These are phyloP conservation scores for Spizellomyces sp. DNA, from an alignment of 192 early-diverging fungal species.

Conservation along the genomic window DNA sequence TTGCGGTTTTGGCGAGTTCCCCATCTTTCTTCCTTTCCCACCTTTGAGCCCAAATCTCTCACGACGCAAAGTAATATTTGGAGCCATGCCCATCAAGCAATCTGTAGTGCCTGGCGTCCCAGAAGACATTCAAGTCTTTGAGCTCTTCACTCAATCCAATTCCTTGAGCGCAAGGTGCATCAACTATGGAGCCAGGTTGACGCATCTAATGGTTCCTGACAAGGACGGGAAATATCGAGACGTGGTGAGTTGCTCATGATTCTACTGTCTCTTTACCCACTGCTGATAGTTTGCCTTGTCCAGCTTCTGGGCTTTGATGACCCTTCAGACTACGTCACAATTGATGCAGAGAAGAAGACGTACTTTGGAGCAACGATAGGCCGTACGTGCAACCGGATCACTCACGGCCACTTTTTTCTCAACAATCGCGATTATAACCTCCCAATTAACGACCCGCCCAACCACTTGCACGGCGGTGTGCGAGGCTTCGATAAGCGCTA, in stretches of 20 bases:
- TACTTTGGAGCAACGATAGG: constrained; percentile 83
- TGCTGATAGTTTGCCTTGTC: neutral
- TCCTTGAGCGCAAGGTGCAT: neutral
- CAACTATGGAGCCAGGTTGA: constrained; percentile 64
- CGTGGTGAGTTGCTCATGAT: constrained; percentile 39
- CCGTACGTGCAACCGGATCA: constrained; percentile 74
- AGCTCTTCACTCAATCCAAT: neutral
- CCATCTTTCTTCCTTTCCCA: no score
- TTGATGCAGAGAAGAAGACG: constrained; percentile 51
- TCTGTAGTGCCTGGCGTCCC: neutral
- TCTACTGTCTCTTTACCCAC: neutral
- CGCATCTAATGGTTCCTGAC: constrained; percentile 65
- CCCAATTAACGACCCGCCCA: constrained; percentile 71
- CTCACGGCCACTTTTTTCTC: constrained; percentile 64
- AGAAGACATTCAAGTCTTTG: constrained; percentile 4
- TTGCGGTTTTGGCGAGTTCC: no score
- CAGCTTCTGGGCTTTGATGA: constrained; percentile 68
- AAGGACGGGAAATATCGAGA: constrained; percentile 56
- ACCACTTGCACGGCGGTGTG: constrained; percentile 79
- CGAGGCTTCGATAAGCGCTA: constrained; percentile 72
- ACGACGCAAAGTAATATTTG: no score
- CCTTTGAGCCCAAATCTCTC: no score
- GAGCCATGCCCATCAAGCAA: neutral
- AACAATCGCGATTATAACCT: constrained; percentile 57
- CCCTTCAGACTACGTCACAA: constrained; percentile 29